phyloP scores from a whole-genome alignment of 495 filamentous ascomycete genomes.

The Filosporella fistucella region DNA sequence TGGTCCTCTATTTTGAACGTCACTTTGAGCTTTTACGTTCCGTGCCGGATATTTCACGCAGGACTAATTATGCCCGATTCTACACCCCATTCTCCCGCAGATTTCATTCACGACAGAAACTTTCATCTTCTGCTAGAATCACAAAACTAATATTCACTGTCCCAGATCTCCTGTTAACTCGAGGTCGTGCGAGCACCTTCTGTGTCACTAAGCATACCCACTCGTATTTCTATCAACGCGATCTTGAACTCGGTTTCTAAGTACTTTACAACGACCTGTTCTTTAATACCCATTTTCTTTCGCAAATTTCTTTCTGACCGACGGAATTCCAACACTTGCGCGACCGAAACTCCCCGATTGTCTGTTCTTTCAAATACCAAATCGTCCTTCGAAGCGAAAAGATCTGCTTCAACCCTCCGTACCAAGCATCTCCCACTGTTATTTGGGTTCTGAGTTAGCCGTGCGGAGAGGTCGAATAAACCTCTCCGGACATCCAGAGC shows the following conservation, averaged over 20 bases:
- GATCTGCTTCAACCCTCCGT: neutral
- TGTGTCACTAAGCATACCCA: constrained; percentile 18
- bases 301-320: neutral
- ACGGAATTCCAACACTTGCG: neutral
- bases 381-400: neutral
- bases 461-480: constrained; percentile 31
- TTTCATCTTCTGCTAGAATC: constrained; percentile 1
- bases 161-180: neutral
- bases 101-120: neutral
- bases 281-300: constrained; percentile 9
- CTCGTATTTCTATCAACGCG: constrained; percentile 8
- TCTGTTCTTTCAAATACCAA: neutral
- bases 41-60: constrained; percentile 11
- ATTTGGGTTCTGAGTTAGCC: constrained; percentile 10
- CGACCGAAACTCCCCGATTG: neutral
- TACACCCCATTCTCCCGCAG: neutral
- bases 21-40: constrained; percentile 1
- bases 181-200: constrained; percentile 9
- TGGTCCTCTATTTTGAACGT: neutral
- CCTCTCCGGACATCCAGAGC: constrained; percentile 30
- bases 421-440: constrained; percentile 1
- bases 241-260: neutral
- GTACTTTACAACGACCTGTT: constrained; percentile 4
- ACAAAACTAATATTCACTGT: constrained; percentile 16
- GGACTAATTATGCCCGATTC: neutral